These are phyloP conservation scores for Babesia bovis DNA, from an alignment of 169 alveolate genomes.

Conservation along the genomic window DNA sequence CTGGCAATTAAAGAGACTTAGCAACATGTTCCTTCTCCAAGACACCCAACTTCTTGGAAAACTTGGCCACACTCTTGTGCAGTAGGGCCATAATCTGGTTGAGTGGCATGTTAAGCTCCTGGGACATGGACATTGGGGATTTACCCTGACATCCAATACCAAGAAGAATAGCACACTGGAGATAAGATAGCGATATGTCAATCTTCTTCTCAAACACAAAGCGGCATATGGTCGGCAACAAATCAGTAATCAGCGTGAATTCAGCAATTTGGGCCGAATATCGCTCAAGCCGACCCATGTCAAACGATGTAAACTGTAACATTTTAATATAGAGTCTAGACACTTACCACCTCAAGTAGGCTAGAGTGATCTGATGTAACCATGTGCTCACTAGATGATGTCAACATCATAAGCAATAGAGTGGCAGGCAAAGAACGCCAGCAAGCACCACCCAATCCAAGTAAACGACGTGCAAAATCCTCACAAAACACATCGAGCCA, in stretches of 20 bases:
- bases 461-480: slow-evolving; percentile 51
- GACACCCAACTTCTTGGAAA: slow-evolving; percentile 40
- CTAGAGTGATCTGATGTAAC: slow-evolving; percentile 11
- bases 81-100: slow-evolving; percentile 69
- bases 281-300: slow-evolving; percentile 61
- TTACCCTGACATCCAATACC: slow-evolving; percentile 64
- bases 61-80: slow-evolving; percentile 57
- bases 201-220: slow-evolving; percentile 52
- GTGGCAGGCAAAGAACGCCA: slow-evolving; percentile 60
- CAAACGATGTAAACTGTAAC: slow-evolving; percentile 39
- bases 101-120: slow-evolving; percentile 70
- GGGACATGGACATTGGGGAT: slow-evolving; percentile 33
- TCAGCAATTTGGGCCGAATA: slow-evolving; percentile 64
- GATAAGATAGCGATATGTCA: slow-evolving; percentile 35
- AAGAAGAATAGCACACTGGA: slow-evolving; percentile 61
- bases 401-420: slow-evolving; percentile 37
- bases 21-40: slow-evolving; percentile 37
- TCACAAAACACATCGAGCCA: slow-evolving; percentile 48
- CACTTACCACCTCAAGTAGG: slow-evolving; percentile 9
- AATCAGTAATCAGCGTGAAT: slow-evolving; percentile 61
- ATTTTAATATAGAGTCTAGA: background rate
- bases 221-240: slow-evolving; percentile 54
- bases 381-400: slow-evolving; percentile 35
- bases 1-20: slow-evolving; percentile 20
- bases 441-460: slow-evolving; percentile 54